Base-by-base conservation (phyloP, 1,284 basidiomycete species). In the Rugosomyces carneus region DNA sequence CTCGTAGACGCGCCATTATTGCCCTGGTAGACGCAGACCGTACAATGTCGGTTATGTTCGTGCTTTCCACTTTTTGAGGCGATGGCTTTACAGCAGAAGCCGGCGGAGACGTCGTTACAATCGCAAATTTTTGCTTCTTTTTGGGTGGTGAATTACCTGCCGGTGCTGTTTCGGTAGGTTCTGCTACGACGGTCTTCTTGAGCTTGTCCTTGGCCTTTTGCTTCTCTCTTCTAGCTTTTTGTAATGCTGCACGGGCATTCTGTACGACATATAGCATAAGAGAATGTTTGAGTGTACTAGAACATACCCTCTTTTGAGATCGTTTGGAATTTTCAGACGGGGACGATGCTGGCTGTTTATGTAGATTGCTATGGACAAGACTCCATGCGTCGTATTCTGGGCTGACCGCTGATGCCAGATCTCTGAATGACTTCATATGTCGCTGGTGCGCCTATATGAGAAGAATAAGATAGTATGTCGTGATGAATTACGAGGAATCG, bases 381-480 rank as follows among this genome's bases (percentile, higher is more conserved):
- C 72, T 68, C 62, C 70, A 69, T 15, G 80, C 75, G 51, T 75
- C 72, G 18, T 66, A 65, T 9, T 67, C 62, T 0, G 69, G 67
- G 16, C 70, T 66, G 4, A 61, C 66, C 35, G 59, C 58, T 13
- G 70, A 63, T 10, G 73, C 66, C 16, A 64, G 52, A 10, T 59
- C 59, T 29, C 56, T 66, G 54, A 86, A 78, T 35, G 71, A 72
- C 27, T 72, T 71, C 36, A 76, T 67, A 18, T 80, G 76, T 36
- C 82, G 75, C 48, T 67, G 65, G 62, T 89, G 84, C 31, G 74
- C 76, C 83, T 85, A 56, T 38, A 21, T 24, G 3, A 15, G 15
- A 32, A 31, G 42, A 37, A 37, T 64, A 46, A 58, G 52, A 53
- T 34, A n/a, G n/a, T 39, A 39, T 48, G 37, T 45, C 46, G 43